Base-by-base conservation (phyloP, 345 rosid species). In the Draba incana region DNA sequence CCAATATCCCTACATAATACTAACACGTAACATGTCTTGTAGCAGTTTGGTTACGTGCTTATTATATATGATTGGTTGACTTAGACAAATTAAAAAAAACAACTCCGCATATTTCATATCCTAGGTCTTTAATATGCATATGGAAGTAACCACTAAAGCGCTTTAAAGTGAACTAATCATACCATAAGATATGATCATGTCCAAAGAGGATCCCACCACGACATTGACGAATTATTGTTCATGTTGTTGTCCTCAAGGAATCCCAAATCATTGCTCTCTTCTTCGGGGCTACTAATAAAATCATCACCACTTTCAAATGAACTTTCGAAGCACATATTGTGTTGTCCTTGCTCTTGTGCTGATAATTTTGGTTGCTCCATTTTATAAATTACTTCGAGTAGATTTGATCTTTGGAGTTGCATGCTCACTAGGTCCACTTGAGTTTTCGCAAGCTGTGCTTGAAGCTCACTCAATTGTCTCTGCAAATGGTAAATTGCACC, bases 401-500 rank as follows among this genome's bases (percentile, higher is more conserved):
- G 86, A 63, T 84, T 84, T 30, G 95, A 83, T 64, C 89, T 94
- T 42, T 92, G 90, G 49, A 75, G 59, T 57, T 87, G 90, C 92
- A 84, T 79, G 72, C 81, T 84, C 23, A 82, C 83, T 4, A 87
- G 44, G 47, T 92, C 92, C 0, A 90, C 96, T 48, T 85, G 92
- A 33, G 98, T 81, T 43, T 85, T 85, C 8, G 96, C 98, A 43
- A 92, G 71, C 49, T 92, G 90, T 33, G 87, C 96, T 78, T 87
- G 96, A 12, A 92, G 90, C 75, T 92, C 94, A 38, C 64, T 83
- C 2, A 92, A 84, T 78, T 89, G 98, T 38, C 85, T 89, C 35
- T 87, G 98, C 8, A 92, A 83, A 43, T 87, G 93, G 75, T 86
- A 88, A n/a, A 92, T 87, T 0, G 92, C 85, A 10, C 98, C 98